phyloP scores from a whole-genome alignment of 768 basidiomycete species.

The Auriculariales sp. region DNA sequence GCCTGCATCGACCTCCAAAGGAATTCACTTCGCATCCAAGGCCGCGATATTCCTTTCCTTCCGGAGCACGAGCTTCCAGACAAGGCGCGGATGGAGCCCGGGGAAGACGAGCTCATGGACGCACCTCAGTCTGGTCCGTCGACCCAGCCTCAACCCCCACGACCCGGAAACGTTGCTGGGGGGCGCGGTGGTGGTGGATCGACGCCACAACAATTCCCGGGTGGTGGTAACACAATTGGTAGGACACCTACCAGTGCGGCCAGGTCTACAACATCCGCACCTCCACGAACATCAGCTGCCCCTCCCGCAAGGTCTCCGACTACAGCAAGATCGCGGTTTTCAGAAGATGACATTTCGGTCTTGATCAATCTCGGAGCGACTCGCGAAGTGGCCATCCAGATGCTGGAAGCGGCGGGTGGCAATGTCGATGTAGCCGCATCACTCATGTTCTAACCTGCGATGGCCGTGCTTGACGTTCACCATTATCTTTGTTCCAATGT shows the following conservation, averaged over 20 bases:
- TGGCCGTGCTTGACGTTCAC: not conserved
- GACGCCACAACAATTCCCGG: conserved; percentile 38
- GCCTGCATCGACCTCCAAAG: conserved; percentile 90
- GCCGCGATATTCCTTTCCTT: conserved; percentile 76
- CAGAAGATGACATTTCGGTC: conserved; percentile 48
- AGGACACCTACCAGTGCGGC: conserved; percentile 19
- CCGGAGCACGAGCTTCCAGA: conserved; percentile 90
- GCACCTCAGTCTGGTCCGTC: conserved; percentile 9
- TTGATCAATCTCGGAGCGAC: conserved; percentile 68
- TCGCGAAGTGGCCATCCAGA: conserved; percentile 61
- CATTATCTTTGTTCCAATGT: too few relatives aligned
- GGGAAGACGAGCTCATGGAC: conserved; percentile 16
- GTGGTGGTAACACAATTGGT: conserved; percentile 50
- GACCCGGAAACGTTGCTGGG: conserved; percentile 12
- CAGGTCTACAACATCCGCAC: conserved; percentile 10
- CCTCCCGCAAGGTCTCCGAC: conserved; percentile 9
- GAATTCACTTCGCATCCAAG: conserved; percentile 83
- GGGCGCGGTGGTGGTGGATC: conserved; percentile 13
- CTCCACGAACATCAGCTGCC: conserved; percentile 14
- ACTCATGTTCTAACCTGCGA: conserved; percentile 43
- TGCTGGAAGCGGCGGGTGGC: conserved; percentile 67
- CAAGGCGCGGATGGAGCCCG: conserved; percentile 36
- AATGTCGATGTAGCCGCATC: conserved; percentile 84
- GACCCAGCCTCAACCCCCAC: conserved; percentile 6
- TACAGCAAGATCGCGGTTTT: conserved; percentile 20